phyloP scores from a whole-genome alignment of 177 flowering plant genomes.

The Tripterygium wilfordii region DNA sequence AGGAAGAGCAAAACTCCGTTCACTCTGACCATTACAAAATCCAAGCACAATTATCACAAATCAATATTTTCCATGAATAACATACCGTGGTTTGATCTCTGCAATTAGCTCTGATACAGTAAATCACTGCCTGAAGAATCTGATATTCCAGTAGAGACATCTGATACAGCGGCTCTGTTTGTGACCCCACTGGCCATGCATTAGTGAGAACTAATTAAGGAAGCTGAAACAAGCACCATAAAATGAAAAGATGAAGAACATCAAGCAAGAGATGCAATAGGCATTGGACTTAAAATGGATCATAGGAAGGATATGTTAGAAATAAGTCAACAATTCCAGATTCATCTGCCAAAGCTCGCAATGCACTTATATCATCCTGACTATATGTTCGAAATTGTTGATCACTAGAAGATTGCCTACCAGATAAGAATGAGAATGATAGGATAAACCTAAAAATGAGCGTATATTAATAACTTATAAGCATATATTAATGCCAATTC shows the following conservation, averaged over 20 bases:
- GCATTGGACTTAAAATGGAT: no score
- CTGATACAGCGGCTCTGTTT: slow-evolving; percentile 45
- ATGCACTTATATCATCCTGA: slow-evolving; percentile 85
- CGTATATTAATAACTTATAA: no score
- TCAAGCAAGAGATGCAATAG: no score
- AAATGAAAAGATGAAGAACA: slow-evolving; percentile 3
- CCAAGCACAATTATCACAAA: no score
- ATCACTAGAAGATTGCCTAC: slow-evolving; percentile 46
- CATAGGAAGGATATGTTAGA: slow-evolving; percentile 97
- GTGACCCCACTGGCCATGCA: slow-evolving; percentile 92
- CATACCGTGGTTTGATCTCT: slow-evolving; percentile 94
- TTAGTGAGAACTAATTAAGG: slow-evolving; percentile 72
- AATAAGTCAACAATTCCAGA: slow-evolving; percentile 79
- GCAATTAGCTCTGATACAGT: slow-evolving; percentile 67
- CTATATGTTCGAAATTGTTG: slow-evolving; percentile 64
- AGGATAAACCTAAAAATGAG: slow-evolving; percentile 74
- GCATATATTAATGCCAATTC: no score
- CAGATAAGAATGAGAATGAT: slow-evolving; percentile 89
- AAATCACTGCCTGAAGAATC: slow-evolving; percentile 50
- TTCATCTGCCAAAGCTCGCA: slow-evolving; percentile 90
- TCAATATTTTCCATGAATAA: slow-evolving; percentile 6
- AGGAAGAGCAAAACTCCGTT: no score
- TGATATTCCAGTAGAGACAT: slow-evolving; percentile 51
- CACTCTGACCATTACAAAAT: no score
- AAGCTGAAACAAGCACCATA: slow-evolving; percentile 12